Evolutionary conservation across 2,329 filamentous ascomycete genomes (phyloP), one percentile per base, ranked within the genome.

Genomic region (Beauveria varroae): DNA sequence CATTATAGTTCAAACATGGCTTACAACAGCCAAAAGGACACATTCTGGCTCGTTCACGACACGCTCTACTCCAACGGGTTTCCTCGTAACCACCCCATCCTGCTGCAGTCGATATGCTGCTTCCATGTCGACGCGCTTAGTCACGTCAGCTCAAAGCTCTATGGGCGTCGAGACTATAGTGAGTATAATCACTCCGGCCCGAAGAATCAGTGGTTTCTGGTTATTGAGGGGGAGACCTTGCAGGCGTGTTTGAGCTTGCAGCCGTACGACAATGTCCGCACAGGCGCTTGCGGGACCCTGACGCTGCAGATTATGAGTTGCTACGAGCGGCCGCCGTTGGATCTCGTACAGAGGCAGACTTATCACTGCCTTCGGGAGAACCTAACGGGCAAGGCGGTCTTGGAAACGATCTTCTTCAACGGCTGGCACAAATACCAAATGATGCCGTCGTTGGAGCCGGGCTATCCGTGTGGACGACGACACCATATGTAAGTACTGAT

Each of bases 161-260:
- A 14, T 20, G 9, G 16, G 22, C 9, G 6, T 16, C 9, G 26
- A 10, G 41, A 7, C 9, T 7, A n/a, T 5, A n/a, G 14, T 4
- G 20, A 26, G 7, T 16, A 10, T 14, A 8, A 3, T 20, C 5
- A 40, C 28, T 14, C 9, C 6, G n/a, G 20, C 4, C 44, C 56
- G 1, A 52, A 37, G 12, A 59, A 59, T 44, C 57, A 59, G 37
- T 59, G 57, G 57, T 59, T 59, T 14, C 22, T 59, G 9, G 40
- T 59, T 16, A 44, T 59, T 20, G 57, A 52, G 47, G 26, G 34
- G 5, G 37, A 52, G 5, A 20, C 4, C 37, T 3, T 44, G 57
- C 57, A 59, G 47, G 57, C 57, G 10, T 59, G 47, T 22, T 26
- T 52, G 9, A 59, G 57, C 26, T 34, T 59, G 37, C 57, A 59